Conservation (phyloP, 768 basidiomycete species). For the Boletellus ananas region DNA sequence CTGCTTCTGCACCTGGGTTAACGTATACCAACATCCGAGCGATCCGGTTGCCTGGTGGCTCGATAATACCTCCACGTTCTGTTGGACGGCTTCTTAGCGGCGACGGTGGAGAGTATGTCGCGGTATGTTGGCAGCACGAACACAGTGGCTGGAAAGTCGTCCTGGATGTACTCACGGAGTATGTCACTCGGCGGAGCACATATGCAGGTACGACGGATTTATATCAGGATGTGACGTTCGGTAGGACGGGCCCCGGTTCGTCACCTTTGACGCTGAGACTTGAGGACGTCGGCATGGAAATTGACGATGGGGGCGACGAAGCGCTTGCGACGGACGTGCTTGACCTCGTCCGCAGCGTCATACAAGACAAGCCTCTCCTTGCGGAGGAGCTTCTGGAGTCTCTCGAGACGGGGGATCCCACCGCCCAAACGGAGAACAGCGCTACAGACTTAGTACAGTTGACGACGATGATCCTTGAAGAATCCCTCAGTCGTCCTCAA, state of each 20-base stretch:
- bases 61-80: constrained; percentile 61
- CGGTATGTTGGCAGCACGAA: constrained; percentile 76
- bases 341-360: constrained; percentile 74
- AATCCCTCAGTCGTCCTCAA: constrained; percentile 56
- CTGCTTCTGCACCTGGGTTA: constrained; percentile 44
- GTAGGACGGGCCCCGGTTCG: constrained; percentile 36
- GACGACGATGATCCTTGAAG: constrained; percentile 77
- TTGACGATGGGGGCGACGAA: constrained; percentile 59
- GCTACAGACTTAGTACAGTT: constrained; percentile 75
- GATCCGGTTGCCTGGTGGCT: constrained; percentile 73
- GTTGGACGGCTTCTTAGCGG: constrained; percentile 68
- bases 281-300: constrained; percentile 72
- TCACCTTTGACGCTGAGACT: constrained; percentile 46
- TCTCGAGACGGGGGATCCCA: constrained; percentile 41
- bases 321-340: constrained; percentile 66
- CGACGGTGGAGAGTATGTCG: constrained; percentile 60
- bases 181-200: constrained; percentile 56
- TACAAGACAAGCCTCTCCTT: constrained; percentile 64
- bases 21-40: constrained; percentile 65
- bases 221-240: constrained; percentile 54
- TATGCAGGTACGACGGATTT: constrained; percentile 36
- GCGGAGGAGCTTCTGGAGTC: constrained; percentile 64
- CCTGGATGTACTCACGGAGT: constrained; percentile 76
- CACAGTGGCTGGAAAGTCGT: constrained; percentile 87
- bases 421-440: constrained; percentile 45